Percentiles rank a stretch among this genome's conserved stretches.
phyloP scores from a whole-genome alignment of 768 basidiomycete genomes.

The Termitomyces sp. region DNA sequence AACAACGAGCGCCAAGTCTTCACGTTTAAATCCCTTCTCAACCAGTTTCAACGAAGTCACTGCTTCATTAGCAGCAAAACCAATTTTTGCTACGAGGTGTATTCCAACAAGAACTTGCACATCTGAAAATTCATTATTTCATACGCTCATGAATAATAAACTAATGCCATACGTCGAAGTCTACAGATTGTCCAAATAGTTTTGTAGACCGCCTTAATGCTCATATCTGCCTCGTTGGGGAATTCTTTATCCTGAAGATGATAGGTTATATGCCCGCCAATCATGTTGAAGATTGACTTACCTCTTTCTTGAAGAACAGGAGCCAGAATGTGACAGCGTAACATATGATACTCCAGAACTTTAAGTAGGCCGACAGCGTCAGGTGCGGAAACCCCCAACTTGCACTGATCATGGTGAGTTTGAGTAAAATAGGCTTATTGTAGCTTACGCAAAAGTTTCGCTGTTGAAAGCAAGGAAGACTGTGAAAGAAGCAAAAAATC shows the following conservation, averaged over 20 bases:
- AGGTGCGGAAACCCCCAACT: conserved; percentile 76
- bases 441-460: conserved; percentile 75
- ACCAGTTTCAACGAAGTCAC: conserved; percentile 90
- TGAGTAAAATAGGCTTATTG: neutral
- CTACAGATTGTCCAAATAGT: conserved; percentile 94
- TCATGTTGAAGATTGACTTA: conserved; percentile 20
- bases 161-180: conserved; percentile 64
- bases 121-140: conserved; percentile 41
- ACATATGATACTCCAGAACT: conserved; percentile 81
- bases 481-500: conserved; percentile 94
- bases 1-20: conserved; percentile 93
- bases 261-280: neutral
- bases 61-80: conserved; percentile 91
- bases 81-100: conserved; percentile 89
- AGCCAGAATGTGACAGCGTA: conserved; percentile 87
- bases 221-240: conserved; percentile 77
- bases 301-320: conserved; percentile 85
- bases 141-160: neutral
- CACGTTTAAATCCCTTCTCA: conserved; percentile 92
- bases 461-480: conserved; percentile 97
- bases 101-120: conserved; percentile 83
- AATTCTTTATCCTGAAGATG: conserved; percentile 58
- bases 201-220: conserved; percentile 83
- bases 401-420: conserved; percentile 29
- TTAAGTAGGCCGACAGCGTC: conserved; percentile 72